Evolutionary conservation across 768 basidiomycete genomes (phyloP), one percentile per base, ranked within the genome.

Genomic region (Lentinula edodes): DNA sequence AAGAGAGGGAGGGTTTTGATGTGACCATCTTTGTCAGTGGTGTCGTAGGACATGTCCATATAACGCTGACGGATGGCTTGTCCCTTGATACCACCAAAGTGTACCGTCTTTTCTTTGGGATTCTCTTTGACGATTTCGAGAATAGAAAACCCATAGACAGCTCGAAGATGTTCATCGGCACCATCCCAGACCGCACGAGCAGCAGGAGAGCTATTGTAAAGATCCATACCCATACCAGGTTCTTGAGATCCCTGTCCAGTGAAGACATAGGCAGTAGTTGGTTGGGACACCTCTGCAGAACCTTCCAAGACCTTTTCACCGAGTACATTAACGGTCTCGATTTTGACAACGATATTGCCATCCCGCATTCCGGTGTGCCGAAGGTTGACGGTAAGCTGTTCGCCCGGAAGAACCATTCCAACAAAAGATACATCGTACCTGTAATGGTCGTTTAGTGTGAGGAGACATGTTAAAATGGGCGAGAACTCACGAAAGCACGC

Each of bases 31-130:
- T 92, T 93, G 76, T 97, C 96, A 83, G 93, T 90, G 0, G 94
- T 88, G 71, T 98, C 95, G 78, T 98, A 98, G 5, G 91, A 90
- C 91, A 99, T 97, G 67, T 95, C 95, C 93, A 98, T 98, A 77
- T 99, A 99, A n/a, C 97, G 88, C 68, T 95, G 91, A 34, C 97
- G 91, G 65, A 98, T 98, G 2, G 89, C 95, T 72, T 98, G 96
- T 43, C 97, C 97, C 77, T 98, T 98, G 75, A 98, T 92, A 72
- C 97, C 97, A 80, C 97, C 97, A 66, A 99, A 99, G 75, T 99
- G 96, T 67, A 99, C 89, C 0, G 95, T 99, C 80, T 98, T 94
- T 75, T 91, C 88, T 81, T 95, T 97, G 18, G 96, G 95, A 73
- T 98, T 98, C 73, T 95, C 90, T 78, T 95, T 96, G 75, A 99